These are phyloP conservation scores for Colletotrichum australisinense DNA, from an alignment of 2,329 filamentous ascomycete genomes.

Conservation along the genomic window DNA sequence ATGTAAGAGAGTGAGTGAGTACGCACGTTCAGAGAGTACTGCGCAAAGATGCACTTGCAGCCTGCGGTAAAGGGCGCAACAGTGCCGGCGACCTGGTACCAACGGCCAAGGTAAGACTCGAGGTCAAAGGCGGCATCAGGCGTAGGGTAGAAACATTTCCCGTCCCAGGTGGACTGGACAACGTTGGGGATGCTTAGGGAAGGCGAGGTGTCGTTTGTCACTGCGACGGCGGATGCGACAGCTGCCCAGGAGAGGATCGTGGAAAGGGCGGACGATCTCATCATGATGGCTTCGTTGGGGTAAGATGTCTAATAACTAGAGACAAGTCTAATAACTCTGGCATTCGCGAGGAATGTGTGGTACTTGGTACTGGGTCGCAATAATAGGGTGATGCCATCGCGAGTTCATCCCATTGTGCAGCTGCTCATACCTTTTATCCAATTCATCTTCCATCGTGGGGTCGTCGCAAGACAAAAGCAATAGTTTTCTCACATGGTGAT, in stretches of 20 bases:
- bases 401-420: constrained; percentile 2
- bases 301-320: neutral
- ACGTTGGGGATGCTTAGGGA: constrained; percentile 34
- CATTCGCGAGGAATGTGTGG: neutral
- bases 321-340: constrained; percentile 28
- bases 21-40: constrained; percentile 46
- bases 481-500: constrained; percentile 13
- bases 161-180: constrained; percentile 45
- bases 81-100: constrained; percentile 48
- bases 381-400: neutral
- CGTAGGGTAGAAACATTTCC: constrained; percentile 45
- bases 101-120: constrained; percentile 45
- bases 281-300: neutral
- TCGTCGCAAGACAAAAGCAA: neutral
- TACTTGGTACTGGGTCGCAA: neutral
- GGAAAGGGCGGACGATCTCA: constrained; percentile 22
- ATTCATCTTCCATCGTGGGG: neutral
- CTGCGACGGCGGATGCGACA: constrained; percentile 25
- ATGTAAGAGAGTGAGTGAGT: too few species aligned
- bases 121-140: constrained; percentile 43
- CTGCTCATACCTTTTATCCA: constrained; percentile 6
- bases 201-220: constrained; percentile 27
- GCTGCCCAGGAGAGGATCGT: constrained; percentile 26
- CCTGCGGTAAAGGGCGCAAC: constrained; percentile 43
- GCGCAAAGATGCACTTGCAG: constrained; percentile 47